Evolutionary conservation across 306 rosid genomes (phyloP).

Genomic region (Quillaja saponaria): DNA sequence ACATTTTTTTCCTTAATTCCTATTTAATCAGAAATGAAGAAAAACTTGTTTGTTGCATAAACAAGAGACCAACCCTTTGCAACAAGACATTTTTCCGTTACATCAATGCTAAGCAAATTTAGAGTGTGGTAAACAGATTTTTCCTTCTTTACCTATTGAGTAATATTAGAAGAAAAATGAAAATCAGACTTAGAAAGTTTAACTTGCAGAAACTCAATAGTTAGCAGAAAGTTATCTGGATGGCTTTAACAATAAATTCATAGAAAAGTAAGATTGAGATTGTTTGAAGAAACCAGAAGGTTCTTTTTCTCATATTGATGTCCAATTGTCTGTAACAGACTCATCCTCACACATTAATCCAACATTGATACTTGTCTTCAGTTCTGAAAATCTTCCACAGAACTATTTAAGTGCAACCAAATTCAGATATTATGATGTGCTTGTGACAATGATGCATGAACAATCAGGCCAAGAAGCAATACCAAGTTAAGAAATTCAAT

Average conservation of each 20-base stretch:
- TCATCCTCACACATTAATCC: slow-evolving; percentile 65
- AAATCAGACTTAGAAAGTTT: slow-evolving; percentile 28
- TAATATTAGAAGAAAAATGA: slow-evolving; percentile 19
- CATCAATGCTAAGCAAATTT: slow-evolving; percentile 89
- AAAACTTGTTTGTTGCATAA: slow-evolving; percentile 73
- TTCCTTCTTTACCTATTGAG: slow-evolving; percentile 70
- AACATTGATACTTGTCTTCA: slow-evolving; percentile 74
- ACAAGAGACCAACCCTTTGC: slow-evolving; percentile 94
- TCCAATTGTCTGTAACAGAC: slow-evolving; percentile 64
- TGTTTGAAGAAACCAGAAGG: slow-evolving; percentile 59
- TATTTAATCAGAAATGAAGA: slow-evolving; percentile 24
- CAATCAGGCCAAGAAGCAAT: background rate
- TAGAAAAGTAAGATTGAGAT: slow-evolving; percentile 22
- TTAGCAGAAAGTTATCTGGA: background rate
- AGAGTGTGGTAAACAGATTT: slow-evolving; percentile 71
- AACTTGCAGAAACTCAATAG: slow-evolving; percentile 26
- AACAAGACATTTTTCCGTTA: slow-evolving; percentile 82
- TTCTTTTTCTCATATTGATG: slow-evolving; percentile 74
- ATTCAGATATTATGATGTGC: slow-evolving; percentile 18
- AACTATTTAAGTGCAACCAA: slow-evolving; percentile 40
- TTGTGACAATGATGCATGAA: slow-evolving; percentile 22
- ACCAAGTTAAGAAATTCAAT: background rate
- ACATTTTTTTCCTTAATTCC: background rate
- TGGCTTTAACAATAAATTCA: background rate
- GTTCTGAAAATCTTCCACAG: slow-evolving; percentile 70